phyloP scores from a whole-genome alignment of 2,329 filamentous ascomycete species.

The Diplodia corticola region DNA sequence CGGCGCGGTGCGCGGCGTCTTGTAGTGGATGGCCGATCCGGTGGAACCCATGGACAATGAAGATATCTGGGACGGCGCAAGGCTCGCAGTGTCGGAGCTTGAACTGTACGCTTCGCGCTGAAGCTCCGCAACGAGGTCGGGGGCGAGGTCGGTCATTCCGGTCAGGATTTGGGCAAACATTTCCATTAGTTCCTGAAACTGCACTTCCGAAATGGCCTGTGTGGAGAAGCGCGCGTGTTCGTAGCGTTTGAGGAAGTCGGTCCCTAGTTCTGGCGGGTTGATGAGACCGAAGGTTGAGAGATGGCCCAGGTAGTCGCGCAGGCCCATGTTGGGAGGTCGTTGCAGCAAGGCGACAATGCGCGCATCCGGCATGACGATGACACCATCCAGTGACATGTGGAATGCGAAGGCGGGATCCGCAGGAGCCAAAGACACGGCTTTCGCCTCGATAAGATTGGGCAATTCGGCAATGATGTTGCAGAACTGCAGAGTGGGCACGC shows the following conservation, averaged over 20 bases:
- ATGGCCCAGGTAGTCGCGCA: constrained; percentile 76
- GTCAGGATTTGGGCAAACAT: constrained; percentile 79
- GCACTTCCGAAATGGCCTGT: constrained; percentile 63
- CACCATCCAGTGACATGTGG: constrained; percentile 27
- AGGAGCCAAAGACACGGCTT: constrained; percentile 82
- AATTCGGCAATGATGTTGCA: constrained; percentile 78
- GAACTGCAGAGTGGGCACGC: constrained; percentile 82
- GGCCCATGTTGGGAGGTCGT: constrained; percentile 67
- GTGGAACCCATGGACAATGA: constrained; percentile 30
- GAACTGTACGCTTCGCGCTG: constrained; percentile 30
- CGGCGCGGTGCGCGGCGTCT: constrained; percentile 30
- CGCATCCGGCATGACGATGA: constrained; percentile 56
- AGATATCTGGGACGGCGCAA: constrained; percentile 33
- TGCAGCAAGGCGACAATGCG: constrained; percentile 71
- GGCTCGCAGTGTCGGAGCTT: constrained; percentile 35
- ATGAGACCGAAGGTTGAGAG: constrained; percentile 68
- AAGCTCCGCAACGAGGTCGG: constrained; percentile 52
- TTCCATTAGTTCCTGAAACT: constrained; percentile 79
- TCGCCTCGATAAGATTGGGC: constrained; percentile 86
- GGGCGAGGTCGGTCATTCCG: constrained; percentile 67
- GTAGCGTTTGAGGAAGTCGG: constrained; percentile 71
- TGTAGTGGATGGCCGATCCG: constrained; percentile 32
- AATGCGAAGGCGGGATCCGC: constrained; percentile 48
- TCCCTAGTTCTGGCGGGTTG: constrained; percentile 50
- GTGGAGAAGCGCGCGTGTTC: constrained; percentile 83